Percentiles rank a stretch among this genome's conserved stretches.
phyloP scores from a whole-genome alignment of 1,139 yeast species.

The Kodamaea sp. region DNA sequence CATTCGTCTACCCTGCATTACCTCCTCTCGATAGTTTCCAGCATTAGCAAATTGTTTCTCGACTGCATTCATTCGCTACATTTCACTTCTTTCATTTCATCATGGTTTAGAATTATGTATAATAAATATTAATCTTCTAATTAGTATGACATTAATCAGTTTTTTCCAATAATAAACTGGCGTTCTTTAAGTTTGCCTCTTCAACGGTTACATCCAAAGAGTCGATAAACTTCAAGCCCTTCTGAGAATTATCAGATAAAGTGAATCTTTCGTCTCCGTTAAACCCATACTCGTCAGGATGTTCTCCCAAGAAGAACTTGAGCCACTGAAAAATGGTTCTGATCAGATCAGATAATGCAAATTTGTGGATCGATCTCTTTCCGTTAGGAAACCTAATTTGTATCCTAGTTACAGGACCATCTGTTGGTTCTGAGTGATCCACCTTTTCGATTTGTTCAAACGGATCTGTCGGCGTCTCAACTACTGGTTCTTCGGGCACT shows the following conservation, averaged over 20 bases:
- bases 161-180: conserved; percentile 74
- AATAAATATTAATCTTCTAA: conserved; percentile 3
- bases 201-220: conserved; percentile 61
- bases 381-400: conserved; percentile 91
- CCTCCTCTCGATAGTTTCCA: conserved; percentile 30
- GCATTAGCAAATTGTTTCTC: conserved; percentile 9
- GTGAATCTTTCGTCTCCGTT: conserved; percentile 38
- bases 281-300: conserved; percentile 53
- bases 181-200: conserved; percentile 78
- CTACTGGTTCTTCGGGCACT: conserved; percentile 5
- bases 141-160: too few relatives aligned
- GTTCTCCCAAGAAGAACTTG: conserved; percentile 56
- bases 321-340: conserved; percentile 37
- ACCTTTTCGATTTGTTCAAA: conserved; percentile 50
- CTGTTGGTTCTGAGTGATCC: conserved; percentile 64
- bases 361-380: conserved; percentile 74
- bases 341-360: conserved; percentile 50
- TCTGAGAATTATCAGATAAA: conserved; percentile 63
- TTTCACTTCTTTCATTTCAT: conserved; percentile 1
- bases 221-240: conserved; percentile 65
- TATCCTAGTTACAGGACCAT: conserved; percentile 67
- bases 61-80: background rate
- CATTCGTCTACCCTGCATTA: conserved; percentile 17
- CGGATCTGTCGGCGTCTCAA: conserved; percentile 16
- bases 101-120: conserved; percentile 6